Evolutionary conservation across 2,329 filamentous ascomycete genomes (phyloP).

Genomic region (Blumeriella jaapii): DNA sequence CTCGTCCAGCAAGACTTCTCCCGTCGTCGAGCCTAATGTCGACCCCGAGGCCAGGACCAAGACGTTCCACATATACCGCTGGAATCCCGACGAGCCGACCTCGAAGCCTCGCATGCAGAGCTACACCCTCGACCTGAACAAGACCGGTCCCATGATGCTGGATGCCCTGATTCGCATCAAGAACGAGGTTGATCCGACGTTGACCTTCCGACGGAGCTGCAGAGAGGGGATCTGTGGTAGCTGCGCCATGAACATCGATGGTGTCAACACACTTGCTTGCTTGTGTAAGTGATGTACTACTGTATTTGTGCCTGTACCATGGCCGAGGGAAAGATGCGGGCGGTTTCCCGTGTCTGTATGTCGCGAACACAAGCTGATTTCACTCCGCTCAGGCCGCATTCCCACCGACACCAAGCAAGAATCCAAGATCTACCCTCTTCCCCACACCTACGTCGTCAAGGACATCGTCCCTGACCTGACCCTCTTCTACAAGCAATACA

Average conservation of each 20-base stretch:
- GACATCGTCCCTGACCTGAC: conserved; percentile 96
- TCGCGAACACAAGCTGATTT: conserved; percentile 16
- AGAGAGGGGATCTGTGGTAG: conserved; percentile 97
- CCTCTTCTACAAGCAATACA: conserved; percentile 99
- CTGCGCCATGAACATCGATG: conserved; percentile 99
- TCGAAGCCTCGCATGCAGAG: conserved; percentile 93
- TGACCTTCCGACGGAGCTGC: conserved; percentile 93
- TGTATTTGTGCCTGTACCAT: too few relatives aligned
- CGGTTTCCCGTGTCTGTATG: neutral
- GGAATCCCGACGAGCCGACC: conserved; percentile 87
- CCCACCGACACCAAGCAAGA: conserved; percentile 71
- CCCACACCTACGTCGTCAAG: conserved; percentile 98
- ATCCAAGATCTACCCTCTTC: conserved; percentile 91
- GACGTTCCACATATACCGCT: conserved; percentile 97
- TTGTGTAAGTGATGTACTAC: conserved; percentile 94
- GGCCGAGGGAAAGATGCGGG: too few relatives aligned
- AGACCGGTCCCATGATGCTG: conserved; percentile 97
- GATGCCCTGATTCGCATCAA: conserved; percentile 97
- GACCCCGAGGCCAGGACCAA: conserved; percentile 62
- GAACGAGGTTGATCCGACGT: conserved; percentile 93
- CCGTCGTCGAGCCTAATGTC: conserved; percentile 35
- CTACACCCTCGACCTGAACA: conserved; percentile 93
- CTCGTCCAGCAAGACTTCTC: conserved; percentile 15
- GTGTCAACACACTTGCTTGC: conserved; percentile 94
- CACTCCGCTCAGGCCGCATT: conserved; percentile 65